Conservation (phyloP, 495 filamentous ascomycete species). For the Lepidopterella palustris region DNA sequence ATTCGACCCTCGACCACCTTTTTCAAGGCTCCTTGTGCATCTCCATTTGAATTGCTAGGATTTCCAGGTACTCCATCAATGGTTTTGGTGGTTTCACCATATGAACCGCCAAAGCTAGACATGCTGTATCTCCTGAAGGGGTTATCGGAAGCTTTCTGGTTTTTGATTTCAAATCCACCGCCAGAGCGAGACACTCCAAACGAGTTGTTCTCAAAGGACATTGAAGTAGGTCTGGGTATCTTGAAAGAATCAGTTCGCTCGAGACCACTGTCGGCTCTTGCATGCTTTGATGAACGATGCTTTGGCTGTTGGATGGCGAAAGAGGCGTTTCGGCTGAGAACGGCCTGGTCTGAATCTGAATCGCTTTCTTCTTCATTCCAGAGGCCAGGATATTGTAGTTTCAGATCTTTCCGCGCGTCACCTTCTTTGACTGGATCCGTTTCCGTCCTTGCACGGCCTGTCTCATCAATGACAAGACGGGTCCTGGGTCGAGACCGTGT, state of each 20-base stretch:
- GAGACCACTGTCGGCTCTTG: slow-evolving; percentile 26
- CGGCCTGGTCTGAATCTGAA: slow-evolving; percentile 26
- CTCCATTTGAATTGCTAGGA: slow-evolving; percentile 28
- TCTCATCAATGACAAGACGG: slow-evolving; percentile 37
- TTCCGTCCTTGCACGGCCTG: slow-evolving; percentile 36
- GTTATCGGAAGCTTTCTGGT: slow-evolving; percentile 12
- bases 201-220: slow-evolving; percentile 22
- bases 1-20: slow-evolving; percentile 64
- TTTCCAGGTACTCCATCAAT: slow-evolving; percentile 9
- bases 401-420: slow-evolving; percentile 20
- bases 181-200: slow-evolving; percentile 21
- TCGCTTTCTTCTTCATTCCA: slow-evolving; percentile 35
- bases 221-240: slow-evolving; percentile 29
- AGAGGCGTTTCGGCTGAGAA: slow-evolving; percentile 29
- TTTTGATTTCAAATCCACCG: background rate
- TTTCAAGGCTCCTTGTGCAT: slow-evolving; percentile 59
- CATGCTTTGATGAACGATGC: slow-evolving; percentile 31
- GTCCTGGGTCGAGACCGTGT: slow-evolving; percentile 22
- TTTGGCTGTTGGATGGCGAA: slow-evolving; percentile 29
- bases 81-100: slow-evolving; percentile 8
- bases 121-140: slow-evolving; percentile 23
- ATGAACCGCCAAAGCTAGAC: slow-evolving; percentile 25
- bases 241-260: slow-evolving; percentile 24
- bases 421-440: slow-evolving; percentile 29
- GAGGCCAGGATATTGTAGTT: slow-evolving; percentile 31